These are phyloP conservation scores for Termitomyces sp. DNA, from an alignment of 768 basidiomycete species.

Conservation along the genomic window DNA sequence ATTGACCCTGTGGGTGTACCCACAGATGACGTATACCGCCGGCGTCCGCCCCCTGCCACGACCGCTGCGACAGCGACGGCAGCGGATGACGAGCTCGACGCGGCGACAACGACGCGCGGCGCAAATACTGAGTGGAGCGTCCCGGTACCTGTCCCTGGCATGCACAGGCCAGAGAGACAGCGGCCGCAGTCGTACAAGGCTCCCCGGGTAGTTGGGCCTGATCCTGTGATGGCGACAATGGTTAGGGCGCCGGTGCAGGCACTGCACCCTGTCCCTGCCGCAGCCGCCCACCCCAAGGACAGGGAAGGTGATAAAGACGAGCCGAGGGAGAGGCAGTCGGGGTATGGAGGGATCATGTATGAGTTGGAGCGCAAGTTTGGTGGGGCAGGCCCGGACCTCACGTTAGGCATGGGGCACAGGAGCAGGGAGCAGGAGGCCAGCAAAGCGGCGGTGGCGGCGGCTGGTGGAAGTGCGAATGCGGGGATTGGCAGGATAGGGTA, in stretches of 20 bases:
- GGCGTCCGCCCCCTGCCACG: constrained; percentile 24
- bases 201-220: not conserved
- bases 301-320: too few species aligned
- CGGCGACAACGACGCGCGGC: constrained; percentile 19
- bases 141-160: not conserved
- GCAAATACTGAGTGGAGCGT: constrained; percentile 17
- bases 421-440: constrained; percentile 4
- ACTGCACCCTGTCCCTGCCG: too few species aligned
- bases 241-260: too few species aligned
- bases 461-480: not conserved
- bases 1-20: not conserved
- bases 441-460: too few species aligned
- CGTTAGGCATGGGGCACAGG: constrained; percentile 12
- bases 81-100: constrained; percentile 36
- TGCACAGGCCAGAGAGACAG: not conserved
- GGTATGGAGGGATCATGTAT: constrained; percentile 25
- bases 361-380: constrained; percentile 26
- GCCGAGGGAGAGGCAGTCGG: constrained; percentile 6
- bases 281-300: too few species aligned
- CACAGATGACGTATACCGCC: constrained; percentile 29
- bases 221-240: too few species aligned
- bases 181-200: not conserved
- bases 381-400: constrained; percentile 15
- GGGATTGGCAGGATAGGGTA: constrained; percentile 19
- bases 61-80: too few species aligned